Conservation (phyloP, 1,284 basidiomycete species). For the Stygiomarasmius scandens region DNA sequence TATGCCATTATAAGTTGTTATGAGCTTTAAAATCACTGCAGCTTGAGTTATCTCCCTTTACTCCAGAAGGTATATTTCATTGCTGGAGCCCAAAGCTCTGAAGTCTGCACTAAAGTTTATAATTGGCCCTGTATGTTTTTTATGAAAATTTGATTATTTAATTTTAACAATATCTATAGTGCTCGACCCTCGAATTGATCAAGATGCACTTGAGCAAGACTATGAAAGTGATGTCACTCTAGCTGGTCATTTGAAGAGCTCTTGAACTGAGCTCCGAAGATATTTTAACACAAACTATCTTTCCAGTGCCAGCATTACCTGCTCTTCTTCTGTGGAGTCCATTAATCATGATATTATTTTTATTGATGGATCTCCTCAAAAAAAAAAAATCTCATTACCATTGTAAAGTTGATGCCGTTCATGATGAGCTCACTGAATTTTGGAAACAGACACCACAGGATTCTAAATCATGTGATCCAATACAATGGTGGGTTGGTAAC, state of each 20-base stretch:
- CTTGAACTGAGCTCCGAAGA: conserved; percentile 14
- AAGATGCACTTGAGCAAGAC: conserved; percentile 24
- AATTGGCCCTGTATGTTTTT: too few species aligned
- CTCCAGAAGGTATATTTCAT: too few species aligned
- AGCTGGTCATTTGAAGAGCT: conserved; percentile 15
- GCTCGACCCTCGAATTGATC: conserved; percentile 29
- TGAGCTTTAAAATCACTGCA: too few species aligned
- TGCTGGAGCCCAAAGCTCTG: too few species aligned
- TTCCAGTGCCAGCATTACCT: background rate
- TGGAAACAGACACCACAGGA: too few species aligned
- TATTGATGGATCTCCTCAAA: background rate
- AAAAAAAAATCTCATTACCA: background rate
- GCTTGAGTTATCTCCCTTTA: too few species aligned
- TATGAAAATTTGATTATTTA: too few species aligned
- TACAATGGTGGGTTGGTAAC: background rate
- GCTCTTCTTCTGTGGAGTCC: background rate
- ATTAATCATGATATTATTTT: background rate
- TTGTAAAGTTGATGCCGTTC: background rate
- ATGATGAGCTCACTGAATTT: background rate
- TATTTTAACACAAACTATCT: conserved; percentile 19
- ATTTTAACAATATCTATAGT: too few species aligned
- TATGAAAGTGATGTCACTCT: conserved; percentile 19
- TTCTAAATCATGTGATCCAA: too few species aligned
- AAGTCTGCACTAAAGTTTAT: too few species aligned
- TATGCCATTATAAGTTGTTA: too few species aligned